Conservation (phyloP, 2,329 filamentous ascomycete species). For the Passalora sequoiae region DNA sequence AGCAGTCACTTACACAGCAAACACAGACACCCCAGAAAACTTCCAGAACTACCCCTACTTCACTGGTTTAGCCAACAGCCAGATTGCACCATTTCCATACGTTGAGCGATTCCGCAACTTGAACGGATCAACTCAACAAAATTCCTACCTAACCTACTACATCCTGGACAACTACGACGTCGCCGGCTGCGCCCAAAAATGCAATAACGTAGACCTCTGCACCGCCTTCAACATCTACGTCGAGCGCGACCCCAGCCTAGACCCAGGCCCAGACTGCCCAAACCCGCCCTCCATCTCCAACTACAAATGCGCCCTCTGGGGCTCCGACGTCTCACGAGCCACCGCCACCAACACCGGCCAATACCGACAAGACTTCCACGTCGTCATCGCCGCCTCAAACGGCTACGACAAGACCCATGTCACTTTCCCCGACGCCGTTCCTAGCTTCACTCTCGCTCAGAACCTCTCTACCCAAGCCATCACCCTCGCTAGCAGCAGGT, state of each 20-base stretch:
- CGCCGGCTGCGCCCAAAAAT: conserved; percentile 20
- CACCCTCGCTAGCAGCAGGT: conserved; percentile 20
- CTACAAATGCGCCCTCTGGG: conserved; percentile 35
- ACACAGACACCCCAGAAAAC: conserved; percentile 25
- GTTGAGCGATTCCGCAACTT: conserved; percentile 23
- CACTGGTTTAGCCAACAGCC: conserved; percentile 19
- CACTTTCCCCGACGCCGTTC: conserved; percentile 14
- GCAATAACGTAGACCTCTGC: conserved; percentile 22
- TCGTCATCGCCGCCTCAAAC: conserved; percentile 29
- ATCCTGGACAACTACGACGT: conserved; percentile 23
- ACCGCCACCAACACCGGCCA: conserved; percentile 27
- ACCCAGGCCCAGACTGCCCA: conserved; percentile 22
- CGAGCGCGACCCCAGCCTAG: conserved; percentile 26
- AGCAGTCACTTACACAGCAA: too few species aligned
- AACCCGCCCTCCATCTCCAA: conserved; percentile 29
- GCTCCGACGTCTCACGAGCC: conserved; percentile 26
- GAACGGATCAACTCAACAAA: conserved; percentile 22
- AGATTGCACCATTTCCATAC: conserved; percentile 16
- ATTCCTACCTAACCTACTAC: conserved; percentile 26
- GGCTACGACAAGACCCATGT: conserved; percentile 30
- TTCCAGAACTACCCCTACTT: conserved; percentile 25
- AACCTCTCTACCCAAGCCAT: conserved; percentile 27
- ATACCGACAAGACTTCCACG: conserved; percentile 24
- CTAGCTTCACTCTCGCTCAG: conserved; percentile 30
- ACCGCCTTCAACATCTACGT: conserved; percentile 26